Evolutionary conservation across 257 asterid genomes (phyloP).

Genomic region (Handroanthus guayacan): DNA sequence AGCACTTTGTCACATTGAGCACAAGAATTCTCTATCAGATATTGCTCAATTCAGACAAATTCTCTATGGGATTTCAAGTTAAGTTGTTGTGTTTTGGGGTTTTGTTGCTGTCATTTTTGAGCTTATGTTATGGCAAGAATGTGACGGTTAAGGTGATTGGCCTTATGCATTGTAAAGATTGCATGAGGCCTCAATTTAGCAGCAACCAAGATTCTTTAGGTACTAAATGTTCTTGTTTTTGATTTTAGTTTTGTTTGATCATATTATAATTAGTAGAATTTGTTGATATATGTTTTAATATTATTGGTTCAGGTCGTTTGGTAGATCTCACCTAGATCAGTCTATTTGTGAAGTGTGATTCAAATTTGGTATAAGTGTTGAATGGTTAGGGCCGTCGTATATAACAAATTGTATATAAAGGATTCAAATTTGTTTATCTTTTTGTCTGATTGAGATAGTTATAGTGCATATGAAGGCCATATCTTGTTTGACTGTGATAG

Average conservation of each 20-base stretch:
- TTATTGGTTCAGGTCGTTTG: background rate
- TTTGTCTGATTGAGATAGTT: too few relatives aligned
- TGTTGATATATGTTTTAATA: background rate
- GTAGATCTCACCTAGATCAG: background rate
- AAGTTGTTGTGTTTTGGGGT: constrained; percentile 27
- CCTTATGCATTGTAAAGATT: constrained; percentile 44
- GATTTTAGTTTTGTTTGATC: background rate
- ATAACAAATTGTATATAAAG: too few relatives aligned
- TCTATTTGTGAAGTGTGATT: background rate
- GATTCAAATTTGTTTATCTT: too few relatives aligned
- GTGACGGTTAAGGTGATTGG: constrained; percentile 49
- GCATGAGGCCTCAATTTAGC: constrained; percentile 37
- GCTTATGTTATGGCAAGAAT: constrained; percentile 38
- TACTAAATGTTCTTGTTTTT: background rate
- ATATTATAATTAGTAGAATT: background rate
- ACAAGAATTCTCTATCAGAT: background rate
- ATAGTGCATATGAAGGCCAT: too few relatives aligned
- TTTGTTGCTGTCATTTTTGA: constrained; percentile 31
- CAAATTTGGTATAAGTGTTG: too few relatives aligned
- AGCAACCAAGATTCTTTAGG: constrained; percentile 40
- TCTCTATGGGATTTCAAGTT: constrained; percentile 38
- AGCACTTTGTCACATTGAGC: background rate
- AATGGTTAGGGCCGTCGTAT: too few relatives aligned
- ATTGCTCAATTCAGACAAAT: too few relatives aligned
- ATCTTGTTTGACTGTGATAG: too few relatives aligned